These are phyloP conservation scores for Dissophora globulifera DNA, from an alignment of 192 early-diverging fungal species.

Conservation along the genomic window DNA sequence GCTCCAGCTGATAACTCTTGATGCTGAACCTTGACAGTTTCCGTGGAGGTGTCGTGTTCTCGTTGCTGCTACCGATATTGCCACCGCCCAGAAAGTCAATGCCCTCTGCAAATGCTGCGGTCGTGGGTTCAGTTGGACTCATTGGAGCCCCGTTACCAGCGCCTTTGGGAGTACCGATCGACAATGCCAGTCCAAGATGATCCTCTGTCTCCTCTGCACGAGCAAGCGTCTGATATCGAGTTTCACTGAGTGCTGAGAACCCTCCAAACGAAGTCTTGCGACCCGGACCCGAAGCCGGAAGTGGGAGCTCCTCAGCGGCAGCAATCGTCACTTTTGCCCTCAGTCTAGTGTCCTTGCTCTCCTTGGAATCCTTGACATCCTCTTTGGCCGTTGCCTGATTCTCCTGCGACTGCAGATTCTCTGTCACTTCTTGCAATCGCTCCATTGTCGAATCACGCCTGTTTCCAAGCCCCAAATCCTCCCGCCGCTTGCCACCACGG, in stretches of 20 bases:
- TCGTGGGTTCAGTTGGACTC: conserved; percentile 5
- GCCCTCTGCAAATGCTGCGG: conserved; percentile 15
- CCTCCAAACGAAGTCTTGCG: conserved; percentile 40
- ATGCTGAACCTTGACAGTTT: conserved; percentile 33
- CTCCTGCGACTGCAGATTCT: conserved; percentile 5
- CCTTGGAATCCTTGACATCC: no score
- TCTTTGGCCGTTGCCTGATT: not conserved
- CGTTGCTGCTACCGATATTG: no score
- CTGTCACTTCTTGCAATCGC: conserved; percentile 11
- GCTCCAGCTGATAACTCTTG: conserved; percentile 40
- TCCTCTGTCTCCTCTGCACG: conserved; percentile 44
- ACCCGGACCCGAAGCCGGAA: no score
- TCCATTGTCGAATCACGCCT: conserved; percentile 30
- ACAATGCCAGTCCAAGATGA: conserved; percentile 35
- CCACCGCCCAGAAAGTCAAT: conserved; percentile 1
- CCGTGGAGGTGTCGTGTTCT: not conserved
- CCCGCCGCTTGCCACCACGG: conserved; percentile 6
- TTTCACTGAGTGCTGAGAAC: conserved; percentile 27
- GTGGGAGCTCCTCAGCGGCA: conserved; percentile 6
- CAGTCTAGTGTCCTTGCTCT: no score
- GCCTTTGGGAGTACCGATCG: not conserved
- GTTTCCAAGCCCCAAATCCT: not conserved
- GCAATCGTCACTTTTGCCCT: conserved; percentile 17
- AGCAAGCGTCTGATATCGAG: conserved; percentile 24
- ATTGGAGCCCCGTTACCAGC: not conserved